Evolutionary conservation across 2,329 filamentous ascomycete species (phyloP).

Genomic region (Colletotrichum simmondsii): DNA sequence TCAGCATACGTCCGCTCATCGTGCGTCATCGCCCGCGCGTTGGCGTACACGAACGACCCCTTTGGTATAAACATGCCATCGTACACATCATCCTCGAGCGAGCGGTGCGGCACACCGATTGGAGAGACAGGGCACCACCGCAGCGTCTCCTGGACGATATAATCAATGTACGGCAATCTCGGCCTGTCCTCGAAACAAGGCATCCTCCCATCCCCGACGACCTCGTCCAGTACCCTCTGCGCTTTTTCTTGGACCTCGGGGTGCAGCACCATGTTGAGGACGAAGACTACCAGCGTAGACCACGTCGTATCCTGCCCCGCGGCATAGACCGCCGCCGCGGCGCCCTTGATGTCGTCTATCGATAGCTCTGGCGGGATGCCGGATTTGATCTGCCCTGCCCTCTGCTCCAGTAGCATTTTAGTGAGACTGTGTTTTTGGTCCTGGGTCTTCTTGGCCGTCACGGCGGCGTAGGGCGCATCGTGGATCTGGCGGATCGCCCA

Average conservation of each 20-base stretch:
- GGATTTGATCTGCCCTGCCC: slow-evolving; percentile 38
- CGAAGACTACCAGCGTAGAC: slow-evolving; percentile 45
- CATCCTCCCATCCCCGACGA: slow-evolving; percentile 55
- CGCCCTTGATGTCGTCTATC: slow-evolving; percentile 57
- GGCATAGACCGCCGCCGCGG: slow-evolving; percentile 57
- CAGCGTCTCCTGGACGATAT: slow-evolving; percentile 58
- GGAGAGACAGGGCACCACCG: slow-evolving; percentile 59
- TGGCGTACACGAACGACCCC: slow-evolving; percentile 56
- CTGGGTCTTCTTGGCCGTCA: not conserved
- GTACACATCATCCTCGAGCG: slow-evolving; percentile 62
- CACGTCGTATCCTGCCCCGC: slow-evolving; percentile 59
- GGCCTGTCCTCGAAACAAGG: slow-evolving; percentile 57
- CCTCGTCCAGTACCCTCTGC: slow-evolving; percentile 54
- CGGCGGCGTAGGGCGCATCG: slow-evolving; percentile 52
- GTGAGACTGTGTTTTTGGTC: slow-evolving; percentile 30
- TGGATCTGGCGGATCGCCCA: slow-evolving; percentile 52
- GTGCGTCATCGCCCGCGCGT: slow-evolving; percentile 55
- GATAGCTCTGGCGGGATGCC: slow-evolving; percentile 47
- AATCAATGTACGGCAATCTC: slow-evolving; percentile 56
- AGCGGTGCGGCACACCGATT: slow-evolving; percentile 63
- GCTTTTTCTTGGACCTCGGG: slow-evolving; percentile 58
- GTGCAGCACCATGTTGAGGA: slow-evolving; percentile 37
- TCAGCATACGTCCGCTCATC: slow-evolving; percentile 51
- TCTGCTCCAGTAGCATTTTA: slow-evolving; percentile 40
- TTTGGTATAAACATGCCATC: slow-evolving; percentile 65